Conservation (phyloP, 345 rosid genomes). For the Moringa oleifera region DNA sequence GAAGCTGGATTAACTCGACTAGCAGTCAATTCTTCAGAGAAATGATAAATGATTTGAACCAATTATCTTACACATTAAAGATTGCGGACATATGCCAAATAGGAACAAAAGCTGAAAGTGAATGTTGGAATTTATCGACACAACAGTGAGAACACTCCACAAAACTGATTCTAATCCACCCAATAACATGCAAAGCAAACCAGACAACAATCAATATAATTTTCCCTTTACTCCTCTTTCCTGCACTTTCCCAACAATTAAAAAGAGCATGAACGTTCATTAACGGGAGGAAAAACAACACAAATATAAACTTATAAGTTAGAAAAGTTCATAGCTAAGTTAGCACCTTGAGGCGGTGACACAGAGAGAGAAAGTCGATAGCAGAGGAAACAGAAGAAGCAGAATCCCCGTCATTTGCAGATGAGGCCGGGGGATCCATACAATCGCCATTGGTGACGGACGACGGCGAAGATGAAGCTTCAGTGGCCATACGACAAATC, state of each 20-base stretch:
- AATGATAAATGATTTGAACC: neutral
- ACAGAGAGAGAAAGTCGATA: slow-evolving; percentile 84
- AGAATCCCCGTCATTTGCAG: slow-evolving; percentile 17
- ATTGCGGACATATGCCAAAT: neutral
- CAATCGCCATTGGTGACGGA: slow-evolving; percentile 28
- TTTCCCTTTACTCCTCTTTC: neutral
- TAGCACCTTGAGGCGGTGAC: slow-evolving; percentile 81
- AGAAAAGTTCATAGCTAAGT: neutral
- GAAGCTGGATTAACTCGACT: neutral
- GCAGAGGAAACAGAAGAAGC: slow-evolving; percentile 53
- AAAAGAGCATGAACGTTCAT: neutral
- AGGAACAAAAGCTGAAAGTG: neutral
- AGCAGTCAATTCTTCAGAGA: too few species aligned
- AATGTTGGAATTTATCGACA: neutral
- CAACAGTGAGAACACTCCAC: neutral
- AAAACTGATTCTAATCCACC: neutral
- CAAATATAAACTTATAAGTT: neutral
- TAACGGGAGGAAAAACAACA: neutral
- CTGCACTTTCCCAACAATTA: neutral
- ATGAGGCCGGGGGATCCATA: slow-evolving; percentile 18
- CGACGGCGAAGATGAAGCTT: slow-evolving; percentile 37
- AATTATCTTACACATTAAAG: neutral
- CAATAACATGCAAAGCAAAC: neutral
- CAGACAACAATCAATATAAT: neutral
- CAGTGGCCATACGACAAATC: slow-evolving; percentile 38